Base-by-base conservation (phyloP, 1,139 yeast genomes). In the Zygoascus hellenicus region DNA sequence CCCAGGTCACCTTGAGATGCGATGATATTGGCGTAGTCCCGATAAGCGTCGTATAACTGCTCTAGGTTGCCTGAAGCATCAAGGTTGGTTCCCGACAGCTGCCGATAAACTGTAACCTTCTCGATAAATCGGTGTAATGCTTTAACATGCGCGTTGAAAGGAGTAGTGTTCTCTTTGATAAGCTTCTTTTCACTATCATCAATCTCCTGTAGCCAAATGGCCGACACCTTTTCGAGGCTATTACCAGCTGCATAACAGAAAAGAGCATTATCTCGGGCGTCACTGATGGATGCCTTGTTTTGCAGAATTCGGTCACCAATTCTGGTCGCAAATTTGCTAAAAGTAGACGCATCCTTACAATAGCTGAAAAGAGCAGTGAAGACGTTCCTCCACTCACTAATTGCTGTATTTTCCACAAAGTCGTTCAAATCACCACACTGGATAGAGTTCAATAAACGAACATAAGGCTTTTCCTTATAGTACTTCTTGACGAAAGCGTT, bases 1-100 rank as follows among this genome's bases (percentile, higher is more conserved):
- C 83, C 95, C 58, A 87, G 81, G 54, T 86, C 82, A 22, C 97
- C 97, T 60, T 77, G 80, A 35, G 90, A 81, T 3, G 96, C 84
- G 50, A 90, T 81, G 53, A 85, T 71, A 57, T 78, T 83, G 47
- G 95, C 82, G 63, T 84, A 92, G 64, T 92, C 97, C 48, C 82
- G 72, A 54, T 81, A 75, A 1, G 77, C 78, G 48, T 74, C 74
- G 54, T 81, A 77, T 48, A 81, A 70, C 9, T 74, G 75, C 44
- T 74, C 80, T 43, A 78, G 70, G 35, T 56, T 60, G 3, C 48
- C 48, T 11, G 67, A 66, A 15, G 67, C 64, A 42, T 67, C 69
- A 11, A 77, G 70, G 40, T 61, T 60, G 5, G 62, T 57, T 14
- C 79, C 73, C 11, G 53, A 47, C 14, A 62, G 62, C 42, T 81